Evolutionary conservation across 1,284 basidiomycete species (phyloP).

Genomic region (Coniferiporia weirii): DNA sequence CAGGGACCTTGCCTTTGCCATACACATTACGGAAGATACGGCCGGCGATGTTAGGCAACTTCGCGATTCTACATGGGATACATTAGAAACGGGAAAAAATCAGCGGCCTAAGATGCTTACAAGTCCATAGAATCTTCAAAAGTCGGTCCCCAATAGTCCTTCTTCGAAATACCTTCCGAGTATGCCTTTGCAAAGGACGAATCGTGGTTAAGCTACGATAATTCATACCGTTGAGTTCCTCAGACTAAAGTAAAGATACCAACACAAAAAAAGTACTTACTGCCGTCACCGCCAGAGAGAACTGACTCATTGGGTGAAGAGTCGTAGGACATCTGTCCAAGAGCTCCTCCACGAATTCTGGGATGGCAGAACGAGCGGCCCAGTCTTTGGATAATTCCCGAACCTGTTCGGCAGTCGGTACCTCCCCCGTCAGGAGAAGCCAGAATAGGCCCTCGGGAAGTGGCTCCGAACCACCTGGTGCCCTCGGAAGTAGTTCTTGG

Average conservation of each 20-base stretch:
- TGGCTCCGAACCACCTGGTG: slow-evolving; percentile 85
- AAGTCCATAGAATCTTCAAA: slow-evolving; percentile 98
- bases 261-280: slow-evolving; percentile 42
- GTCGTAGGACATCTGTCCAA: slow-evolving; percentile 91
- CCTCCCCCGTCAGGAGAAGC: slow-evolving; percentile 90
- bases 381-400: slow-evolving; percentile 83
- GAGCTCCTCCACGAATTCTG: slow-evolving; percentile 89
- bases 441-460: slow-evolving; percentile 95
- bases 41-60: slow-evolving; percentile 94
- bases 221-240: background rate
- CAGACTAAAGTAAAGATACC: background rate
- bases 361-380: slow-evolving; percentile 85
- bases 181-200: slow-evolving; percentile 97
- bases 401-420: slow-evolving; percentile 87
- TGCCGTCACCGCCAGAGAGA: slow-evolving; percentile 90
- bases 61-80: slow-evolving; percentile 68
- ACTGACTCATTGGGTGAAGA: slow-evolving; percentile 96
- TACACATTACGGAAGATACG: slow-evolving; percentile 97
- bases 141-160: slow-evolving; percentile 95
- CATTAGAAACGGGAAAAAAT: background rate
- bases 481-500: slow-evolving; percentile 81
- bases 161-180: slow-evolving; percentile 88
- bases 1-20: slow-evolving; percentile 82
- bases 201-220: slow-evolving; percentile 82
- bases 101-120: slow-evolving; percentile 35